Conservation (phyloP, 1,284 basidiomycete genomes). For the Tilletia caries region DNA sequence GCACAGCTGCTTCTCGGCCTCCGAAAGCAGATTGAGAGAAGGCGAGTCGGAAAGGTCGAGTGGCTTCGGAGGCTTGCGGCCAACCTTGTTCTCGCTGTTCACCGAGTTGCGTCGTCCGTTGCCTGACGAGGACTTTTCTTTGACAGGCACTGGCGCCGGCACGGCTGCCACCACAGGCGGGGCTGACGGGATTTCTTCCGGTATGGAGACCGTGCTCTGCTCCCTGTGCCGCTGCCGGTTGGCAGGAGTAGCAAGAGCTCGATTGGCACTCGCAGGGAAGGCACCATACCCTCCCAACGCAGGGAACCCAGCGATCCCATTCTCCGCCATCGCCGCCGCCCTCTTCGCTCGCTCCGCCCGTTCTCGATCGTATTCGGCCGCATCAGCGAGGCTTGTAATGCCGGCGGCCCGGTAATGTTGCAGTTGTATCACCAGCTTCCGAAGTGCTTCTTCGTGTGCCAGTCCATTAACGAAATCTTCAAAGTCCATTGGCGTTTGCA, state of each 20-base stretch:
- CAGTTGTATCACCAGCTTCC: constrained; percentile 42
- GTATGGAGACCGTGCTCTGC: constrained; percentile 24
- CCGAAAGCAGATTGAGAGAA: constrained; percentile 44
- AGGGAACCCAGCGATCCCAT: constrained; percentile 39
- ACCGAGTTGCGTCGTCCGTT: constrained; percentile 2
- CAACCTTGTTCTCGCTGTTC: constrained; percentile 32
- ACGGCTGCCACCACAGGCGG: background rate
- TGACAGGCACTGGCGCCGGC: constrained; percentile 16
- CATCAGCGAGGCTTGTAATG: constrained; percentile 46
- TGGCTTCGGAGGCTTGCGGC: constrained; percentile 37
- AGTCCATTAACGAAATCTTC: constrained; percentile 84
- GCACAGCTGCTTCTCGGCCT: constrained; percentile 44
- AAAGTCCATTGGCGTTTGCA: constrained; percentile 88
- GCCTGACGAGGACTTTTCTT: constrained; percentile 19
- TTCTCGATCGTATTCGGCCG: constrained; percentile 45
- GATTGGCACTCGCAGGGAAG: constrained; percentile 1
- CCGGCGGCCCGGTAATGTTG: constrained; percentile 49
- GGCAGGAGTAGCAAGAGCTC: constrained; percentile 9
- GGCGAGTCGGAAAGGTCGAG: constrained; percentile 44
- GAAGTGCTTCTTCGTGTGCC: constrained; percentile 57
- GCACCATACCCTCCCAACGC: constrained; percentile 20
- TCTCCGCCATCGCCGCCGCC: constrained; percentile 44
- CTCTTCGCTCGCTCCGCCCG: constrained; percentile 43
- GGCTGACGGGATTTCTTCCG: constrained; percentile 16
- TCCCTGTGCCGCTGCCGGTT: constrained; percentile 37